Conservation (phyloP, 2,329 filamentous ascomycete genomes). For the Sclerotinia nivalis region DNA sequence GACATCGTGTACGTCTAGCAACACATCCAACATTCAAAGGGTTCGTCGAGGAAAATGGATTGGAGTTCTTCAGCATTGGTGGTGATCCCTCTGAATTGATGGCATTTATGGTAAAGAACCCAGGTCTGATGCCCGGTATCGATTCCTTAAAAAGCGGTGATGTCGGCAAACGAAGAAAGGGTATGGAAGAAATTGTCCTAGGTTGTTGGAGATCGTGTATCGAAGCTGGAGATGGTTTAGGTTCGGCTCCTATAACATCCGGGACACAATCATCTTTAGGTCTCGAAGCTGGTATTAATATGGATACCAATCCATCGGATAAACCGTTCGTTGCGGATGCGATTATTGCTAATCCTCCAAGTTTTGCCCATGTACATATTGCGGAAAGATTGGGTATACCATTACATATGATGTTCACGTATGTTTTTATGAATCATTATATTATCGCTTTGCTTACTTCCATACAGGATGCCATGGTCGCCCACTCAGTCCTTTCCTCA, state of each 20-base stretch:
- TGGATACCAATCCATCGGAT: conserved; percentile 39
- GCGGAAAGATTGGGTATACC: conserved; percentile 75
- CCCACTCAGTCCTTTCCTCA: conserved; percentile 71
- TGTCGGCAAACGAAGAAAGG: conserved; percentile 70
- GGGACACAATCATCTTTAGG: conserved; percentile 32
- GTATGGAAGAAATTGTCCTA: conserved; percentile 76
- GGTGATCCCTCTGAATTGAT: conserved; percentile 74
- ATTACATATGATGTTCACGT: conserved; percentile 88
- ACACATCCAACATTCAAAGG: conserved; percentile 69
- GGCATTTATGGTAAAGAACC: conserved; percentile 92
- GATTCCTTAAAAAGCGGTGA: conserved; percentile 76
- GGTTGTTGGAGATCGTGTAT: conserved; percentile 87
- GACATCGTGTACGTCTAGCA: conserved; percentile 71
- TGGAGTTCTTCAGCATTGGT: conserved; percentile 78
- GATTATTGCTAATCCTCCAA: conserved; percentile 77
- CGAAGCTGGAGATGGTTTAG: conserved; percentile 68
- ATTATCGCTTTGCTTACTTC: conserved; percentile 13
- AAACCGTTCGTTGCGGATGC: conserved; percentile 78
- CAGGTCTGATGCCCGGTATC: conserved; percentile 80
- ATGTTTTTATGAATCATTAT: conserved; percentile 42
- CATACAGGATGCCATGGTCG: conserved; percentile 63
- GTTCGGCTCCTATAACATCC: conserved; percentile 29
- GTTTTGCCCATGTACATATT: conserved; percentile 73
- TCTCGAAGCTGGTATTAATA: conserved; percentile 40
- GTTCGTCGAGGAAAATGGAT: conserved; percentile 68